Percentiles rank a stretch among this genome's conserved stretches.
phyloP scores from a whole-genome alignment of 441 rosid species.

The Francoa sonchifolia region DNA sequence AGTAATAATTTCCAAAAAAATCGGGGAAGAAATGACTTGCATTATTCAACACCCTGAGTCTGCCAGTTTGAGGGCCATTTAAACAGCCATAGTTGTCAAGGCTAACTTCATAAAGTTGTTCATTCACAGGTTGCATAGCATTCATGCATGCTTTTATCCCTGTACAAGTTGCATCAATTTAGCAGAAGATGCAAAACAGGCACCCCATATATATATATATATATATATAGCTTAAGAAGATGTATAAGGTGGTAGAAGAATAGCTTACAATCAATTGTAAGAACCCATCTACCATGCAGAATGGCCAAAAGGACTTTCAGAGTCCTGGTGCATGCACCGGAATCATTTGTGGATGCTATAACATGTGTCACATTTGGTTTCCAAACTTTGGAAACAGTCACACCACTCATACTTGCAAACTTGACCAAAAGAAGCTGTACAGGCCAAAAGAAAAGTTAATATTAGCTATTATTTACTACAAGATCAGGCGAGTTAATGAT shows the following conservation, averaged over 20 bases:
- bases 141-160: slow-evolving; percentile 80
- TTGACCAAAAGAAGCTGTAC: slow-evolving; percentile 41
- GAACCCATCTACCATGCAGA: slow-evolving; percentile 70
- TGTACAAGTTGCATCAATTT: slow-evolving; percentile 12
- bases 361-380: slow-evolving; percentile 67
- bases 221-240: too few species aligned
- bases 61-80: slow-evolving; percentile 59
- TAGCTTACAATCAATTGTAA: slow-evolving; percentile 58
- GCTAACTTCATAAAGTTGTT: slow-evolving; percentile 59
- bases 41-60: slow-evolving; percentile 41
- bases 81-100: slow-evolving; percentile 56
- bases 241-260: too few species aligned
- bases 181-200: background rate
- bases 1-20: background rate
- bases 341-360: slow-evolving; percentile 55
- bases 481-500: too few species aligned
- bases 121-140: slow-evolving; percentile 31
- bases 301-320: slow-evolving; percentile 80
- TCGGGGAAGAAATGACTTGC: slow-evolving; percentile 17
- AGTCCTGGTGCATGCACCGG: slow-evolving; percentile 73
- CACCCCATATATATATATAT: too few species aligned
- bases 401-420: slow-evolving; percentile 43
- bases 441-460: slow-evolving; percentile 3
- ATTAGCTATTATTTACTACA: too few species aligned
- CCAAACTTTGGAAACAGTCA: slow-evolving; percentile 56